These are phyloP conservation scores for Copromyces sp. DNA, from an alignment of 495 filamentous ascomycete genomes.

Conservation along the genomic window DNA sequence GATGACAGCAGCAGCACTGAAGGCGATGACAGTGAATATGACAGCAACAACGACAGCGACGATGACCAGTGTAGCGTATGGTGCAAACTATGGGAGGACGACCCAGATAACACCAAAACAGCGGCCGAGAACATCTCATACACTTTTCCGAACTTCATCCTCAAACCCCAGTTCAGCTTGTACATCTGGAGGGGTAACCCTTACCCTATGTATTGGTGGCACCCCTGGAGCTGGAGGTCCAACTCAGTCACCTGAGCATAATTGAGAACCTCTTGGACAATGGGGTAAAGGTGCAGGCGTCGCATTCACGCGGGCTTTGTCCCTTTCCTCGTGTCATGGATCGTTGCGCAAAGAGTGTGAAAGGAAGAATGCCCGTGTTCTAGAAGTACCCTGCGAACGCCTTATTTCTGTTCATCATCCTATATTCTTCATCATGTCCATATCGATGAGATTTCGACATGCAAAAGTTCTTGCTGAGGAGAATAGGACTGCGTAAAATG, in stretches of 20 bases:
- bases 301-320: neutral
- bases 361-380: too few relatives aligned
- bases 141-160: too few relatives aligned
- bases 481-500: neutral
- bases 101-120: too few relatives aligned
- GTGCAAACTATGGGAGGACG: too few relatives aligned
- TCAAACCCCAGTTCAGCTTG: neutral
- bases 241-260: neutral
- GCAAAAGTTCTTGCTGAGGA: neutral
- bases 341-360: too few relatives aligned
- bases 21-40: too few relatives aligned
- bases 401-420: neutral
- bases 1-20: too few relatives aligned
- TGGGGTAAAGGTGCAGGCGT: neutral
- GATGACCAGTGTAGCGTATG: too few relatives aligned
- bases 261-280: neutral
- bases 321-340: neutral
- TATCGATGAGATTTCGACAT: neutral
- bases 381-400: too few relatives aligned
- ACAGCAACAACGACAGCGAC: too few relatives aligned
- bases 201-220: slow-evolving; percentile 1
- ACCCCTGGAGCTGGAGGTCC: neutral
- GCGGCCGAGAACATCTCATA: too few relatives aligned
- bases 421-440: neutral
- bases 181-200: neutral